Base-by-base conservation (phyloP, 1,284 basidiomycete species). In the Leucoagaricus sp. region DNA sequence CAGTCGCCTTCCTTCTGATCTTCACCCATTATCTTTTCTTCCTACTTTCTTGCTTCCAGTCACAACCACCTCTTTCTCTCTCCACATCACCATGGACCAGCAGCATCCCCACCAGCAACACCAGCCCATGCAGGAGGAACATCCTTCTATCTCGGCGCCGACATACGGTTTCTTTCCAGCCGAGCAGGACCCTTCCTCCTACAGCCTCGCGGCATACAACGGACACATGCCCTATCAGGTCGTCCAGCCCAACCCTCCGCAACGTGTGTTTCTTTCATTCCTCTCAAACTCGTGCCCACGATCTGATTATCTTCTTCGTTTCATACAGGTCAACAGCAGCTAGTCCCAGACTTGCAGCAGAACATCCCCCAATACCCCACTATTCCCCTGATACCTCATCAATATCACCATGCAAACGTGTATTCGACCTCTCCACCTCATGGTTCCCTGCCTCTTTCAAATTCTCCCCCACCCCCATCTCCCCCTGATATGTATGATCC, bases 401-500 rank as follows among this genome's bases (percentile, higher is more conserved):
- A 75, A 63, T 78, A 76, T 67, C 69, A 67, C 60, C 59, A 62
- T 66, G 69, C 70, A 28, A 61, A 61, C 70, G 73, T 75, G 68
- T 77, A 74, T 66, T 65, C 75, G 58, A 65, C 69, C 58, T 72
- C 73, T 40, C 72, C 75, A 69, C 75, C 75, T 73, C 76, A 77
- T 77, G 75, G 69, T 67, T 64, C 70, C 65, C 65, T 75, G 66
- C 72, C 72, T 51, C 65, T 75, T 64, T 68, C 73, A 64, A 70
- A 72, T 63, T 74, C 76, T 53, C 86, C 88, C 69, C 84, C 88
- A 69, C 86, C 89, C 62, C 82, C 83, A 63, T 88, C 86, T 31
- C 40, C 50, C 63, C 88, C 89, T 71, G 81, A 85, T 75, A 81
- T 87, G 75, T 90, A 90, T 73, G 87, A 88, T 75, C 84, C 89